Conservation (phyloP, 2,329 filamentous ascomycete species). For the Cercospora sp. region DNA sequence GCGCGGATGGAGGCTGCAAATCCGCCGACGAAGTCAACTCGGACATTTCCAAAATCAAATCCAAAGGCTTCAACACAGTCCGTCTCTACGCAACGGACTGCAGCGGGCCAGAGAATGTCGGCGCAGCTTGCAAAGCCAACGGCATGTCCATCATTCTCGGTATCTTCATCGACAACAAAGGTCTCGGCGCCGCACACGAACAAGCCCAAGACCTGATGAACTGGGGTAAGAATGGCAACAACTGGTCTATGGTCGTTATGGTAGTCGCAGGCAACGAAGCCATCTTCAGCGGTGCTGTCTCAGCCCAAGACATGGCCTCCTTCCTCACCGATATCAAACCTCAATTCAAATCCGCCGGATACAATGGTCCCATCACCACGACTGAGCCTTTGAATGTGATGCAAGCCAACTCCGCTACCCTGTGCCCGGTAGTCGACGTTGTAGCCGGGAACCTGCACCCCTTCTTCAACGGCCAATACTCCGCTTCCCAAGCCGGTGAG, state of each 20-base stretch:
- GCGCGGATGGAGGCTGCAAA: constrained; percentile 47
- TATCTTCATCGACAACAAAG: constrained; percentile 73
- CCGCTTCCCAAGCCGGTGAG: constrained; percentile 65
- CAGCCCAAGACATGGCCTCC: constrained; percentile 62
- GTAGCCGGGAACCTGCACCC: constrained; percentile 86
- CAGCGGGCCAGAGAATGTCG: constrained; percentile 74
- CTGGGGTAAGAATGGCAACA: constrained; percentile 67
- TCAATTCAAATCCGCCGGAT: constrained; percentile 58
- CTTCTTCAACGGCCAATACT: constrained; percentile 79
- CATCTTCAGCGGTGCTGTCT: constrained; percentile 71
- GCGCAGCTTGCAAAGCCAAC: constrained; percentile 64
- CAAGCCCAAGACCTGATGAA: constrained; percentile 72
- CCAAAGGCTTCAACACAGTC: constrained; percentile 60
- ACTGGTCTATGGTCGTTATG: constrained; percentile 72
- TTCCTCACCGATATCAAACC: constrained; percentile 70
- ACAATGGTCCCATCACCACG: constrained; percentile 75
- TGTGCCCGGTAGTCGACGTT: constrained; percentile 76
- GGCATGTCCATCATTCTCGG: constrained; percentile 81
- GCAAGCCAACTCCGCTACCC: constrained; percentile 59
- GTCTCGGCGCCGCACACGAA: constrained; percentile 58
- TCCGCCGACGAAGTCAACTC: constrained; percentile 40
- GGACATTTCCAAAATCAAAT: constrained; percentile 48
- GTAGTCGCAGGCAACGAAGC: constrained; percentile 91
- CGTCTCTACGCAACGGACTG: constrained; percentile 95
- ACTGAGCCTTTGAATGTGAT: constrained; percentile 82